Conservation (phyloP, 345 rosid genomes). For the Eucalyptus erythrocorys region DNA sequence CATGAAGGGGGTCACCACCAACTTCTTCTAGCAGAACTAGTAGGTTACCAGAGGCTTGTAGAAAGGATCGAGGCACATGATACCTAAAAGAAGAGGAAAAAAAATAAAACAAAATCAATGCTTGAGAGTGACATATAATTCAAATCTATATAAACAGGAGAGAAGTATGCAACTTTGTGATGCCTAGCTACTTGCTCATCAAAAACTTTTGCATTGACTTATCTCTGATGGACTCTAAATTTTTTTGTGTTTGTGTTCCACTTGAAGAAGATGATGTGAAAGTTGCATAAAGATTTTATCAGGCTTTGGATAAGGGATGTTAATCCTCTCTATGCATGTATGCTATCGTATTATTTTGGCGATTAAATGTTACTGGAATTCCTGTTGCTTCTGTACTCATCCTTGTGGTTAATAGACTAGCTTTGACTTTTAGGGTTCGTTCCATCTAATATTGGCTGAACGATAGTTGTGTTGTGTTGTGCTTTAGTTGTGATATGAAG, state of each 20-base stretch:
- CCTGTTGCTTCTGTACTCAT: background rate
- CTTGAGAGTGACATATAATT: background rate
- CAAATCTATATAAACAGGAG: background rate
- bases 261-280: background rate
- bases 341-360: background rate
- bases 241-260: background rate
- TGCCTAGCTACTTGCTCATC: background rate
- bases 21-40: constrained; percentile 59
- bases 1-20: constrained; percentile 50
- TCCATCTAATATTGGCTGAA: background rate
- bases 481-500: background rate
- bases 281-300: background rate
- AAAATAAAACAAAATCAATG: background rate
- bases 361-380: background rate
- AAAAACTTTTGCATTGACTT: background rate
- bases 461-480: background rate
- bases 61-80: constrained; percentile 65
- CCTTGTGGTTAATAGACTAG: background rate
- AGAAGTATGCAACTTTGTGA: background rate
- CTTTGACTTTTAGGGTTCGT: background rate
- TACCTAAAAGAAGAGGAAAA: constrained; percentile 25
- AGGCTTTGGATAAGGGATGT: background rate
- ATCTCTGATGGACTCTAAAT: background rate
- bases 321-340: background rate
- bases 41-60: constrained; percentile 35